Percentiles rank a stretch among this genome's conserved stretches.
These are phyloP conservation scores for Colletotrichum liaoningense DNA, from an alignment of 2,329 filamentous ascomycete genomes.

Conservation along the genomic window DNA sequence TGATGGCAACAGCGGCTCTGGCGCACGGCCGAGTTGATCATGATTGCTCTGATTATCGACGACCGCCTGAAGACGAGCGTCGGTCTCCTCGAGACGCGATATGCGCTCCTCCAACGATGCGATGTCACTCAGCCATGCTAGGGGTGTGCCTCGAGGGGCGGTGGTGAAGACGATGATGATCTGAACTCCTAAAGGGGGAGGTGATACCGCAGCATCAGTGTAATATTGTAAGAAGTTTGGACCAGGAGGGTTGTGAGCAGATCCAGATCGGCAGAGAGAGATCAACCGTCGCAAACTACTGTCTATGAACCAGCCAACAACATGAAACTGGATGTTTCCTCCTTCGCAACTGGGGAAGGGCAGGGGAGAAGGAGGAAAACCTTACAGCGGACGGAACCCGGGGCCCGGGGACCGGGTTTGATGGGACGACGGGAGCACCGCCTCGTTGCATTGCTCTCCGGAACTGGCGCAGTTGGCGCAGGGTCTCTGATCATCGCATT, in stretches of 20 bases:
- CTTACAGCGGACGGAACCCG: not conserved
- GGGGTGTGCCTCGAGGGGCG: no score
- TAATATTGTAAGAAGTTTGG: no score
- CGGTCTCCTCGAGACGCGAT: constrained; percentile 10
- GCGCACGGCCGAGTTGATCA: constrained; percentile 20
- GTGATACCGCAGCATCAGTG: not conserved
- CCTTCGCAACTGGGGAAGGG: not conserved
- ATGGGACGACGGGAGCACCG: not conserved
- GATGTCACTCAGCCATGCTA: constrained; percentile 6
- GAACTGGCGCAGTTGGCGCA: constrained; percentile 41
- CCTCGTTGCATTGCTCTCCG: constrained; percentile 36
- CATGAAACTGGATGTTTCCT: constrained; percentile 10
- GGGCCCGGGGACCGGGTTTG: not conserved
- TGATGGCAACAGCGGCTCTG: not conserved
- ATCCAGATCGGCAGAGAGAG: not conserved
- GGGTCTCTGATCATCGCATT: constrained; percentile 38
- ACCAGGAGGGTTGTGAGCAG: not conserved
- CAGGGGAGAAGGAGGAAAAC: not conserved
- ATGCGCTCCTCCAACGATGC: not conserved
- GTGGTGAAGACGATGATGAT: constrained; percentile 27
- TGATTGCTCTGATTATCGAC: not conserved
- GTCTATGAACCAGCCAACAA: not conserved
- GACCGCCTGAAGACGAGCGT: not conserved
- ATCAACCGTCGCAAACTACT: not conserved
- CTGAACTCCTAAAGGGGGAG: constrained; percentile 35